phyloP scores from a whole-genome alignment of 2,329 filamentous ascomycete genomes.

The Calcarisporium arbuscula region DNA sequence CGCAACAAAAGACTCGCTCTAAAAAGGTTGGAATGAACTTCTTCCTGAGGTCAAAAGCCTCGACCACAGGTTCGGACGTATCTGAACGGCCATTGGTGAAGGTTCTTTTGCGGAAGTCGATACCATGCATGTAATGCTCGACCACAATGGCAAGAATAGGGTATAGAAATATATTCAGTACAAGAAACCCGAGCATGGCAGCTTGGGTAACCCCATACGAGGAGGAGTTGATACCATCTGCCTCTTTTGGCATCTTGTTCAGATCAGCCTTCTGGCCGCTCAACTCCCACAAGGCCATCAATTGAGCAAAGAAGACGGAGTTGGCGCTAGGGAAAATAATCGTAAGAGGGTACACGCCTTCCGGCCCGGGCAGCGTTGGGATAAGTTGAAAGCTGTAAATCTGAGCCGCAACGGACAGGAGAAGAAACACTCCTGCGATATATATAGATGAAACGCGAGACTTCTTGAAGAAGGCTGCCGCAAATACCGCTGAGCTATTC shows the following conservation, averaged over 20 bases:
- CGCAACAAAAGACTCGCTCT: slow-evolving; percentile 21
- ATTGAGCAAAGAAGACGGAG: slow-evolving; percentile 17
- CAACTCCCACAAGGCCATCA: slow-evolving; percentile 16
- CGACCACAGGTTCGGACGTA: slow-evolving; percentile 9
- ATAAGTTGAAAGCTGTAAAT: slow-evolving; percentile 11
- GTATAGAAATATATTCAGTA: slow-evolving; percentile 26
- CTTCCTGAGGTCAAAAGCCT: slow-evolving; percentile 22
- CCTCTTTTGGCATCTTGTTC: slow-evolving; percentile 6
- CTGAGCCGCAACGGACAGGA: slow-evolving; percentile 18
- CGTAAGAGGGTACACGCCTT: slow-evolving; percentile 7
- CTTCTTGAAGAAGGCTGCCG: slow-evolving; percentile 29
- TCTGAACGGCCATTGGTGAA: slow-evolving; percentile 15
- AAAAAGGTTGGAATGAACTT: slow-evolving; percentile 22
- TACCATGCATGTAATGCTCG: slow-evolving; percentile 26
- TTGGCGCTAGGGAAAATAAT: slow-evolving; percentile 18
- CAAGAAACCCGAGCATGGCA: slow-evolving; percentile 24
- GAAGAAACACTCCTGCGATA: slow-evolving; percentile 20
- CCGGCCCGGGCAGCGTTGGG: slow-evolving; percentile 2
- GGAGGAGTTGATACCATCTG: slow-evolving; percentile 9
- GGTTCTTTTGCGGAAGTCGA: slow-evolving; percentile 22
- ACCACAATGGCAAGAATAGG: slow-evolving; percentile 23
- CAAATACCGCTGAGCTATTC: slow-evolving; percentile 61
- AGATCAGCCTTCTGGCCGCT: slow-evolving; percentile 7
- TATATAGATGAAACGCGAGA: slow-evolving; percentile 24
- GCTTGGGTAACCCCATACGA: slow-evolving; percentile 18